Percentiles rank a stretch among this genome's conserved stretches.
These are phyloP conservation scores for Hygrophila difformis DNA, from an alignment of 257 asterid genomes.

Conservation along the genomic window DNA sequence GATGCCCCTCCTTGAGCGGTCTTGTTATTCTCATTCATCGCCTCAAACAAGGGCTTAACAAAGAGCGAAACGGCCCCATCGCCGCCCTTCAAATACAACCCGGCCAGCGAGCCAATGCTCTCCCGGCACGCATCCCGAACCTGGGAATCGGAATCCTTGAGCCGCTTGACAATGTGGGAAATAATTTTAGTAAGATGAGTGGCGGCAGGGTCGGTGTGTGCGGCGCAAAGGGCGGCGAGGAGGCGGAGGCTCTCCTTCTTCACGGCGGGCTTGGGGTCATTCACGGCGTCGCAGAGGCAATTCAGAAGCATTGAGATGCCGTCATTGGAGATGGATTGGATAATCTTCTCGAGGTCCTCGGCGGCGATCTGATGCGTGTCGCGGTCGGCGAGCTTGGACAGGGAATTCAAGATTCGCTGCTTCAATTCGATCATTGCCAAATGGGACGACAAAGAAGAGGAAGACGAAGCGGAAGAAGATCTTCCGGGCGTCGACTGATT, in stretches of 20 bases:
- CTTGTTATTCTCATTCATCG: slow-evolving; percentile 84
- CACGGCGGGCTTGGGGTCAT: slow-evolving; percentile 74
- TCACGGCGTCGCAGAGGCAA: slow-evolving; percentile 85
- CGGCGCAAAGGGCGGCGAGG: slow-evolving; percentile 52
- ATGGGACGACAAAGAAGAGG: slow-evolving; percentile 73
- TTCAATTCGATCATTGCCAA: slow-evolving; percentile 86
- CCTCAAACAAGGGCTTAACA: slow-evolving; percentile 84
- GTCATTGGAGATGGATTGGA: slow-evolving; percentile 65
- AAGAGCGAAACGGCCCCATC: slow-evolving; percentile 67
- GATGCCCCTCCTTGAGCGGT: slow-evolving; percentile 91
- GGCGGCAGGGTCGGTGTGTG: slow-evolving; percentile 57
- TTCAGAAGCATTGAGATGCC: slow-evolving; percentile 86
- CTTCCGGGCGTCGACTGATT: slow-evolving; percentile 41
- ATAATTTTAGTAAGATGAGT: slow-evolving; percentile 79
- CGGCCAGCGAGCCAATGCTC: slow-evolving; percentile 69
- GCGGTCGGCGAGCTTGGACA: slow-evolving; percentile 87
- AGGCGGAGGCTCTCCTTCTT: slow-evolving; percentile 83
- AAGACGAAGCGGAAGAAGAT: slow-evolving; percentile 34
- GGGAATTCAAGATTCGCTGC: slow-evolving; percentile 78
- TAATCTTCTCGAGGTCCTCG: slow-evolving; percentile 80
- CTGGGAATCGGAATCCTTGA: slow-evolving; percentile 85
- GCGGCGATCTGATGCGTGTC: slow-evolving; percentile 99
- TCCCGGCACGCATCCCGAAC: slow-evolving; percentile 90
- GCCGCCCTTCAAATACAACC: slow-evolving; percentile 64
- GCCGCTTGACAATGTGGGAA: slow-evolving; percentile 63